Conservation (phyloP, 148 eudicot species). For the Limonium bicolor region DNA sequence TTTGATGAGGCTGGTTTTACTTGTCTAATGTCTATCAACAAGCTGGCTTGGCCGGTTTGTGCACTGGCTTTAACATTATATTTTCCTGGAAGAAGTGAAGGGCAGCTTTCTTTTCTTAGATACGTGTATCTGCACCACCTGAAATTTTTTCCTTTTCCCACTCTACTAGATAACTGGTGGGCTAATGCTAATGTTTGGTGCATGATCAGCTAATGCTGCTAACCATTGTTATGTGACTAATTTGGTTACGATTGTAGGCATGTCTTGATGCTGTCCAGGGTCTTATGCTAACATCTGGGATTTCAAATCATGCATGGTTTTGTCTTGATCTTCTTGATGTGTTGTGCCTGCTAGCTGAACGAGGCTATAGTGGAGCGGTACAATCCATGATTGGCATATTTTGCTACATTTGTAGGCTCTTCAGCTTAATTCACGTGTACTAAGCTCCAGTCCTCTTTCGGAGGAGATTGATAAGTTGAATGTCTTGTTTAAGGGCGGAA, state of each 20-base stretch:
- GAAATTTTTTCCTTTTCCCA: conserved; percentile 79
- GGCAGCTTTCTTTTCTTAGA: conserved; percentile 84
- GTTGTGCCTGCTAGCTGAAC: conserved; percentile 77
- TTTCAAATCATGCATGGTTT: conserved; percentile 68
- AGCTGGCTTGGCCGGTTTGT: conserved; percentile 51
- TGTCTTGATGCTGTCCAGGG: conserved; percentile 49
- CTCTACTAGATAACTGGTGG: conserved; percentile 66
- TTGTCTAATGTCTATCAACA: conserved; percentile 64
- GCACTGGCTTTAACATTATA: too few species aligned
- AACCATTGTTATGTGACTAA: too few species aligned
- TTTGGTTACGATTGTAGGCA: conserved; percentile 50
- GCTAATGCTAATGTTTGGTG: conserved; percentile 8
- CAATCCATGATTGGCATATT: conserved; percentile 58
- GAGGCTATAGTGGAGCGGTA: conserved; percentile 62
- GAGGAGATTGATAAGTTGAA: conserved; percentile 62
- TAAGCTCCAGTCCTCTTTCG: conserved; percentile 32
- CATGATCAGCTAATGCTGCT: too few species aligned
- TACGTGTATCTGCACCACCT: conserved; percentile 60
- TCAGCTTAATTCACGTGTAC: conserved; percentile 40
- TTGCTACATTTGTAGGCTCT: conserved; percentile 63
- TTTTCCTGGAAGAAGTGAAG: conserved; percentile 99
- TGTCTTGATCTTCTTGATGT: conserved; percentile 82
- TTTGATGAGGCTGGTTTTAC: conserved; percentile 65
- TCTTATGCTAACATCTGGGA: conserved; percentile 46
- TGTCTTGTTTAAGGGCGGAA: conserved; percentile 23